Evolutionary conservation across 2,329 filamentous ascomycete genomes (phyloP).

Genomic region (Claviceps quebecensis): DNA sequence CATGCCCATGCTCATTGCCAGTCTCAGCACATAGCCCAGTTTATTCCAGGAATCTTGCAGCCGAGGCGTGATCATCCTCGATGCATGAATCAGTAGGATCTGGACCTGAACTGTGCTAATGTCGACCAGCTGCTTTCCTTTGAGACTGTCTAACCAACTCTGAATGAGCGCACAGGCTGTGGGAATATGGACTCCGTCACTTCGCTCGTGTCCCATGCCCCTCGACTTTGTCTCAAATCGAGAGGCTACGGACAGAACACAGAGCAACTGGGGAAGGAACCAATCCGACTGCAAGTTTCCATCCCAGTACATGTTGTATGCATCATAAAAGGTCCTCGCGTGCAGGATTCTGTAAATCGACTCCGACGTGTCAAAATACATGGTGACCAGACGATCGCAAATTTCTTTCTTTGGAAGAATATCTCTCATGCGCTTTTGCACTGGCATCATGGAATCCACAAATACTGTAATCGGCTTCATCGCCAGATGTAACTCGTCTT

Average conservation of each 20-base stretch:
- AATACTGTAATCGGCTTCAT: conserved; percentile 40
- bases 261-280: conserved; percentile 40
- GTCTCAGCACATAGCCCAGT: conserved; percentile 39
- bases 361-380: conserved; percentile 37
- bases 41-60: conserved; percentile 40
- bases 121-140: conserved; percentile 38
- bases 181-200: conserved; percentile 40
- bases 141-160: conserved; percentile 36
- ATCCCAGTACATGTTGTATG: conserved; percentile 39
- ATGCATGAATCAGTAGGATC: conserved; percentile 37
- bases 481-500: conserved; percentile 31
- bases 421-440: conserved; percentile 43
- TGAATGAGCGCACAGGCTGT: conserved; percentile 42
- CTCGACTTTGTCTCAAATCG: conserved; percentile 37
- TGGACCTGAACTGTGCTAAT: conserved; percentile 40
- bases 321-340: conserved; percentile 33
- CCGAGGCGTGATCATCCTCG: conserved; percentile 36
- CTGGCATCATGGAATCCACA: conserved; percentile 44
- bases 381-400: conserved; percentile 35
- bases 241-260: conserved; percentile 38
- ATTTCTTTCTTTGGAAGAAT: conserved; percentile 36
- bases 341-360: conserved; percentile 40
- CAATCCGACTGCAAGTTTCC: conserved; percentile 30
- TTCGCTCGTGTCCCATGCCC: conserved; percentile 35
- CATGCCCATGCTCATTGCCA: conserved; percentile 46